These are phyloP conservation scores for Solanum verrucosum DNA, from an alignment of 257 asterid species.

Conservation along the genomic window DNA sequence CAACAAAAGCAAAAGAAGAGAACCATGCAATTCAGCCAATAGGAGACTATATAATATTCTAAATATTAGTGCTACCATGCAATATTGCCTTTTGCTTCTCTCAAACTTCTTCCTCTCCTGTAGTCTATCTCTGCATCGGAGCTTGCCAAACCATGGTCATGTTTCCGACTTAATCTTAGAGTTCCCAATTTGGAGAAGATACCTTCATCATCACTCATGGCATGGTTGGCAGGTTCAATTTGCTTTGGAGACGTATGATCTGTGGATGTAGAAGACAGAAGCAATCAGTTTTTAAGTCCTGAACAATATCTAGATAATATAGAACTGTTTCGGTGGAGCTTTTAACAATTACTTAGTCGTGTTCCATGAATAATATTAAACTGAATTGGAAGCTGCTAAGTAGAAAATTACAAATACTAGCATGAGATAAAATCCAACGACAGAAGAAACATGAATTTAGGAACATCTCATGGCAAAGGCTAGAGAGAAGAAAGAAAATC, in stretches of 20 bases:
- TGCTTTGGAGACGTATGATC: conserved; percentile 38
- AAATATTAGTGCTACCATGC: conserved; percentile 22
- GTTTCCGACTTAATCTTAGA: conserved; percentile 47
- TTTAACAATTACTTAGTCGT: not conserved
- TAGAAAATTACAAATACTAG: not conserved
- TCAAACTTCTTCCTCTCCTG: conserved; percentile 76
- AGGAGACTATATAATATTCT: not conserved
- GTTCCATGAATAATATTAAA: not conserved
- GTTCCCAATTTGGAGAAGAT: conserved; percentile 43
- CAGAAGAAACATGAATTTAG: not conserved
- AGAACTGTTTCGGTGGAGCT: not conserved
- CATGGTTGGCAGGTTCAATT: conserved; percentile 27
- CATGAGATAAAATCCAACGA: not conserved
- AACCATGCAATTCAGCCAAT: conserved; percentile 21
- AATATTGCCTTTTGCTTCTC: conserved; percentile 47
- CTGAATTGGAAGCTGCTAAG: not conserved
- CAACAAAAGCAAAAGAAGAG: conserved; percentile 7
- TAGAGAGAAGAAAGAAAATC: not conserved
- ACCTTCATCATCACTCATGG: conserved; percentile 56
- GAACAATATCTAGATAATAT: not conserved
- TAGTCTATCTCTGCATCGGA: conserved; percentile 94
- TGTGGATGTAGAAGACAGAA: conserved; percentile 14
- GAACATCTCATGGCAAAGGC: not conserved
- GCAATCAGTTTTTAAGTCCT: not conserved
- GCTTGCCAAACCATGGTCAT: conserved; percentile 58